A percentile compares a stretch with the other conserved stretches of the same genome.
Conservation (phyloP, 768 basidiomycete species). For the Suillus hirtellus region DNA sequence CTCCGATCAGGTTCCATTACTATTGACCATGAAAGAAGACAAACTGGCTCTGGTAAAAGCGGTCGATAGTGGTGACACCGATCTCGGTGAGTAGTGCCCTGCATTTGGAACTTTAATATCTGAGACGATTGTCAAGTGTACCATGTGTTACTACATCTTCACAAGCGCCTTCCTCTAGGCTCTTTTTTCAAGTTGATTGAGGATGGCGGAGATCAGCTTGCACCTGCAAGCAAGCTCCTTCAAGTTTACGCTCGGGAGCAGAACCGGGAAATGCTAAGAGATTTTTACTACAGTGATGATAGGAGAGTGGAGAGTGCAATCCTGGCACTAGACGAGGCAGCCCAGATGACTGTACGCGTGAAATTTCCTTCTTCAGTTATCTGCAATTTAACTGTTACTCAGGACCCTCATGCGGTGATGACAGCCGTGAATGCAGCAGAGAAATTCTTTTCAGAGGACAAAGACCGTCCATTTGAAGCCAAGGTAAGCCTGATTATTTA, state of each 20-base stretch:
- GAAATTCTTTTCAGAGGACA: constrained; percentile 95
- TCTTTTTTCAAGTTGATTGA: constrained; percentile 94
- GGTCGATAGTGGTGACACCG: constrained; percentile 92
- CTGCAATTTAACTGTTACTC: constrained; percentile 1
- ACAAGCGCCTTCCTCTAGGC: constrained; percentile 81
- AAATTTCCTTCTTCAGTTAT: background rate
- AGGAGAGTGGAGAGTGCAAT: constrained; percentile 90
- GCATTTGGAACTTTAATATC: background rate
- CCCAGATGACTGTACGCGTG: constrained; percentile 54
- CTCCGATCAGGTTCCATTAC: constrained; percentile 91
- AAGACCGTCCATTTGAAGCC: constrained; percentile 86
- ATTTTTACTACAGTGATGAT: constrained; percentile 98
- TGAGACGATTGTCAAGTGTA: constrained; percentile 60
- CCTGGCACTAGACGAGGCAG: constrained; percentile 84
- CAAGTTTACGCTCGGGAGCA: constrained; percentile 92
- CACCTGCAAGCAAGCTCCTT: constrained; percentile 74
- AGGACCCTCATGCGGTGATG: constrained; percentile 78
- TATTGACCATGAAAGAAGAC: constrained; percentile 94
- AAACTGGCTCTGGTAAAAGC: constrained; percentile 84
- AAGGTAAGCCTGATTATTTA: constrained; percentile 53
- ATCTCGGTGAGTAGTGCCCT: constrained; percentile 63
- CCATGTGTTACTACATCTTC: constrained; percentile 86
- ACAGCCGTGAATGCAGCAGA: constrained; percentile 77
- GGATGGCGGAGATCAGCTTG: constrained; percentile 76
- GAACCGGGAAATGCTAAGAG: constrained; percentile 86